Evolutionary conservation across 495 filamentous ascomycete genomes (phyloP), one percentile per base, ranked within the genome.

Genomic region (Aspergillus sparsus): DNA sequence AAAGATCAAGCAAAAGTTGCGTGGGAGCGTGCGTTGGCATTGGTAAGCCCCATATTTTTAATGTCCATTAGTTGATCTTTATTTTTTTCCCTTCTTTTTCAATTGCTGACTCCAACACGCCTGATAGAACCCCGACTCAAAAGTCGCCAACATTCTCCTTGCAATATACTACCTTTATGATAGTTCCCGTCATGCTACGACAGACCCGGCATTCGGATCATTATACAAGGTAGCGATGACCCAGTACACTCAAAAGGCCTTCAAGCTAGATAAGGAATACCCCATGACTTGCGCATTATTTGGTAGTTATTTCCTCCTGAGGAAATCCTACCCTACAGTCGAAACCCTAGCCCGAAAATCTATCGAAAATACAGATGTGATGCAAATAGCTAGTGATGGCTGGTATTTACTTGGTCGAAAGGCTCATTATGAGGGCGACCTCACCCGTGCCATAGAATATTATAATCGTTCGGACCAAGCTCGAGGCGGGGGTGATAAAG

Each of bases 381-480:
- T 95, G 72, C 88, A 90, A 11, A 90, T 98, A 69, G 93, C 93
- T 2, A 96, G 92, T 70, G 94, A 98, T 66, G 94, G 93, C 18
- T 97, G 92, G 92, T 98, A 96, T 73, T 75, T 96, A 5, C 85
- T 98, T 12, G 94, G 90, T 11, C 81, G 92, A 46, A 97, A 95
- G 67, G 87, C 90, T 61, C 94, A 98, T 72, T 90, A 89, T 42
- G 79, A 82, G 60, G 75, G 78, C 32, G 85, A 97, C 52, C 66
- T 80, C 18, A 74, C 86, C 10, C 85, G 82, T 44, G 92, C 94
- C 6, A 79, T 77, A 10, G 90, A 95, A 55, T 94, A 85, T 69
- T 98, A 98, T 71, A 82, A 84, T 39, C 86, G 89, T 60, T 90
- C 95, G 2, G 95, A 98, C 69, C 86, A 90, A 66, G 90, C 94